Evolutionary conservation across 768 basidiomycete genomes (phyloP).

Genomic region (Hydnomerulius pinastri): DNA sequence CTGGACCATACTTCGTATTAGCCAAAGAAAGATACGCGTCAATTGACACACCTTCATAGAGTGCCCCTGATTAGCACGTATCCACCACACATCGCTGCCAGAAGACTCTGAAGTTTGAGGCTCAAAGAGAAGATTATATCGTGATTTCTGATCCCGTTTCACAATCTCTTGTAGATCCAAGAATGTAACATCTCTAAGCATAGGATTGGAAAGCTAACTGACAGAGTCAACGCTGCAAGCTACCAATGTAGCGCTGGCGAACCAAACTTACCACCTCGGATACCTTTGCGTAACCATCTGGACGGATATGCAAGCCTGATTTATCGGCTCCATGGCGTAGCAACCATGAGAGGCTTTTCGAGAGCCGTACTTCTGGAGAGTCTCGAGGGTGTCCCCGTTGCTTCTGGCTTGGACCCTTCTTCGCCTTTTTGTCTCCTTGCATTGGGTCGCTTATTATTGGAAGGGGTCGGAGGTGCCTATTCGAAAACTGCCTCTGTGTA

Average conservation of each 20-base stretch:
- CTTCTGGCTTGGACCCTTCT: slow-evolving; percentile 37
- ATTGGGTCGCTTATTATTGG: slow-evolving; percentile 9
- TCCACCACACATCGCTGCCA: slow-evolving; percentile 66
- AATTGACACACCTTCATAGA: slow-evolving; percentile 62
- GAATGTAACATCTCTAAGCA: slow-evolving; percentile 62
- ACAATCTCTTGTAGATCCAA: slow-evolving; percentile 62
- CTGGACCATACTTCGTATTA: slow-evolving; percentile 36
- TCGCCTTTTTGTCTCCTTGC: slow-evolving; percentile 6
- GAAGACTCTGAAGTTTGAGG: slow-evolving; percentile 33
- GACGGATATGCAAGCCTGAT: slow-evolving; percentile 72
- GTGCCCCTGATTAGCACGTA: slow-evolving; percentile 90
- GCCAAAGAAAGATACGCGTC: not conserved
- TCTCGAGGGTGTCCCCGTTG: slow-evolving; percentile 64
- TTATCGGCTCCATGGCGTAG: slow-evolving; percentile 87
- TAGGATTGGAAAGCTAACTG: slow-evolving; percentile 66
- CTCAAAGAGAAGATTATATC: slow-evolving; percentile 63
- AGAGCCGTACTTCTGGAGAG: slow-evolving; percentile 65
- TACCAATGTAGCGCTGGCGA: not conserved
- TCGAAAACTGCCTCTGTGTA: slow-evolving; percentile 3
- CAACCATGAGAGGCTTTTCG: slow-evolving; percentile 88
- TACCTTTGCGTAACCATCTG: slow-evolving; percentile 86
- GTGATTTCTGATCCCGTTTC: slow-evolving; percentile 61
- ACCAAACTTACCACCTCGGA: slow-evolving; percentile 73
- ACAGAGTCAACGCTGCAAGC: slow-evolving; percentile 5
- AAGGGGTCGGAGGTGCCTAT: slow-evolving; percentile 5